Percentiles rank a stretch among this genome's conserved stretches.
Conservation (phyloP, 352 stramenopile species). For the Halophytophthora batemanensis region DNA sequence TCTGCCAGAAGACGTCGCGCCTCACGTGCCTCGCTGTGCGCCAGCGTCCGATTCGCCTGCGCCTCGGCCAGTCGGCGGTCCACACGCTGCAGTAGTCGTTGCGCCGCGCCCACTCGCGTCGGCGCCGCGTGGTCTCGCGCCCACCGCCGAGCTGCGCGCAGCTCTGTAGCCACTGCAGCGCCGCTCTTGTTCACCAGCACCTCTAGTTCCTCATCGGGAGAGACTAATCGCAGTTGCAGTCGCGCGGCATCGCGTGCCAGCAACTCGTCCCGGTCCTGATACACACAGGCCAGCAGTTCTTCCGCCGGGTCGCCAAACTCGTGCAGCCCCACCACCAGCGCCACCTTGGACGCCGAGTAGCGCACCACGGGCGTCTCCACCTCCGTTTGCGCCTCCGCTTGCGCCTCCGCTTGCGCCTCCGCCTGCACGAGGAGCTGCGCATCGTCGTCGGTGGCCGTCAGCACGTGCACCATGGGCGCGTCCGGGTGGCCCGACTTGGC, state of each 20-base stretch:
- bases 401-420: too few relatives aligned
- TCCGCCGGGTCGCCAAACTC: constrained; percentile 62
- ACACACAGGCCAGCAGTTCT: constrained; percentile 45
- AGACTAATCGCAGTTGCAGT: constrained; percentile 45
- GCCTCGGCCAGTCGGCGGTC: constrained; percentile 42
- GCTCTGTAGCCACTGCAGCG: constrained; percentile 24
- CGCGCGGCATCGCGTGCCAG: constrained; percentile 41
- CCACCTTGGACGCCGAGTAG: constrained; percentile 72
- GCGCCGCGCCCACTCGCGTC: constrained; percentile 25
- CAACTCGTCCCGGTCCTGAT: constrained; percentile 59
- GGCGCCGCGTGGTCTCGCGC: constrained; percentile 24
- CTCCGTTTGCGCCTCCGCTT: not conserved
- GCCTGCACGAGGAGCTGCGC: too few relatives aligned
- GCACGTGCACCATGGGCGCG: constrained; percentile 20
- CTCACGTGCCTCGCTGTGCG: constrained; percentile 32
- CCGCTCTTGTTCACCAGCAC: constrained; percentile 53
- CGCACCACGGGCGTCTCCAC: constrained; percentile 27
- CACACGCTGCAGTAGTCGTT: constrained; percentile 36
- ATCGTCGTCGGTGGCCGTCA: too few relatives aligned
- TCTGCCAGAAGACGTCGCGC: constrained; percentile 40
- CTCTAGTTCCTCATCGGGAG: constrained; percentile 57
- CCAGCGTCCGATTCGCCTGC: constrained; percentile 39
- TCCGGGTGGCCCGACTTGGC: too few relatives aligned
- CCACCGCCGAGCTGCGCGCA: constrained; percentile 54
- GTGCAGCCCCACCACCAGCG: constrained; percentile 63